Percentiles rank a stretch among this genome's conserved stretches.
These are phyloP conservation scores for Didymella segeticola DNA, from an alignment of 2,329 filamentous ascomycete species.

Conservation along the genomic window DNA sequence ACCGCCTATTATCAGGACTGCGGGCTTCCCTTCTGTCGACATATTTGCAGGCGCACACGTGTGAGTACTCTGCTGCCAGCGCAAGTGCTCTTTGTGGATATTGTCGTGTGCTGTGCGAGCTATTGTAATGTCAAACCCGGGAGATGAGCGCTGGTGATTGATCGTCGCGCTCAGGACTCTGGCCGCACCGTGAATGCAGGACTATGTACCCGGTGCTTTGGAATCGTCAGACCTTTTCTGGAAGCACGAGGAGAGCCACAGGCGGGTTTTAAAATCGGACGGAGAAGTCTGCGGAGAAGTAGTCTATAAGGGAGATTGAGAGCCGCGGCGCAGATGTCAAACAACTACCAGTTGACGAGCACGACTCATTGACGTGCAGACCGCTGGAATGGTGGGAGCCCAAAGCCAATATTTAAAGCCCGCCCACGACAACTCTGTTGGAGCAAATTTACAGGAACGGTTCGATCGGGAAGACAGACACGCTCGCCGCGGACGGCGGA, in stretches of 20 bases:
- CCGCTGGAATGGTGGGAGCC: slow-evolving; percentile 15
- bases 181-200: slow-evolving; percentile 15
- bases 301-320: neutral
- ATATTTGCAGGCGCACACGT: slow-evolving; percentile 27
- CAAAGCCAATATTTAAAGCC: slow-evolving; percentile 17
- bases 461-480: slow-evolving; percentile 4
- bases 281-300: slow-evolving; percentile 1
- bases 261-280: neutral
- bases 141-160: slow-evolving; percentile 19
- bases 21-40: slow-evolving; percentile 49
- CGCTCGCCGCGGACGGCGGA: slow-evolving; percentile 1
- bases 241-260: neutral
- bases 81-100: slow-evolving; percentile 38
- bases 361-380: slow-evolving; percentile 21
- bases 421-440: slow-evolving; percentile 4
- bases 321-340: slow-evolving; percentile 11
- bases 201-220: slow-evolving; percentile 8
- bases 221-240: slow-evolving; percentile 3
- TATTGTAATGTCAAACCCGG: slow-evolving; percentile 17
- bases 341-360: slow-evolving; percentile 7
- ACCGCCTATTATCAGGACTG: slow-evolving; percentile 60
- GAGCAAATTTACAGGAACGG: slow-evolving; percentile 4
- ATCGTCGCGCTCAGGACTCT: slow-evolving; percentile 18
- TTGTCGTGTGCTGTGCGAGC: slow-evolving; percentile 18
- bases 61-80: slow-evolving; percentile 13